These are phyloP conservation scores for Solanum gracilifrons DNA, from an alignment of 257 asterid genomes.

Conservation along the genomic window DNA sequence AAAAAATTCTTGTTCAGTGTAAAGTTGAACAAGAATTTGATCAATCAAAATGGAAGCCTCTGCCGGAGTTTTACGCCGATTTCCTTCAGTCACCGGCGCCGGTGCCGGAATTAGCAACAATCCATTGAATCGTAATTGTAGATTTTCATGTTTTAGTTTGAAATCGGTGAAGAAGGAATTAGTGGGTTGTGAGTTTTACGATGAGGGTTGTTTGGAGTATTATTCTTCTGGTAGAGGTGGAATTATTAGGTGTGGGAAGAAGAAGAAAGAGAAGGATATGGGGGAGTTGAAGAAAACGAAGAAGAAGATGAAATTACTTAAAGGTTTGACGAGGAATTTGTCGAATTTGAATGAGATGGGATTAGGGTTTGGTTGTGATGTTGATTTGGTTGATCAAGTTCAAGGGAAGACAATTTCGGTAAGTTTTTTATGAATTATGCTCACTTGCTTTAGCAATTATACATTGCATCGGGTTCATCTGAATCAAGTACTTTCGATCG, in stretches of 20 bases:
- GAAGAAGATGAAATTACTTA: constrained; percentile 53
- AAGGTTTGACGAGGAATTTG: constrained; percentile 47
- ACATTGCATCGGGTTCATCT: neutral
- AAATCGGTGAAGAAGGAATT: neutral
- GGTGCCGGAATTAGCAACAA: neutral
- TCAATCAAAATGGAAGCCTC: neutral
- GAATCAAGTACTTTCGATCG: neutral
- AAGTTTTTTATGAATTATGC: neutral
- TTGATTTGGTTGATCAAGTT: constrained; percentile 28
- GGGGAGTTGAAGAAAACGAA: constrained; percentile 32
- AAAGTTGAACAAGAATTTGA: neutral
- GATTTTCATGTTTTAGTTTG: neutral
- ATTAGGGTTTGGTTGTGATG: constrained; percentile 25
- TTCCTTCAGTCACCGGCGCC: neutral
- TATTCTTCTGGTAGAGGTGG: constrained; percentile 22
- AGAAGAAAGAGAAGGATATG: constrained; percentile 12
- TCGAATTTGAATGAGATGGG: constrained; percentile 35
- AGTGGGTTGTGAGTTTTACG: constrained; percentile 19
- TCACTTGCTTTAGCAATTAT: neutral
- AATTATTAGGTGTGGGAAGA: constrained; percentile 6
- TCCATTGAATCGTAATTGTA: neutral
- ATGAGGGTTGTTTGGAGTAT: constrained; percentile 45
- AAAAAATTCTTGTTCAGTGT: neutral
- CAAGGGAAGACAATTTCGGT: constrained; percentile 50
- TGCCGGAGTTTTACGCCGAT: neutral